Percentiles rank a stretch among this genome's conserved stretches.
Conservation (phyloP, 2,329 filamentous ascomycete genomes). For the Fonsecaea nubica region DNA sequence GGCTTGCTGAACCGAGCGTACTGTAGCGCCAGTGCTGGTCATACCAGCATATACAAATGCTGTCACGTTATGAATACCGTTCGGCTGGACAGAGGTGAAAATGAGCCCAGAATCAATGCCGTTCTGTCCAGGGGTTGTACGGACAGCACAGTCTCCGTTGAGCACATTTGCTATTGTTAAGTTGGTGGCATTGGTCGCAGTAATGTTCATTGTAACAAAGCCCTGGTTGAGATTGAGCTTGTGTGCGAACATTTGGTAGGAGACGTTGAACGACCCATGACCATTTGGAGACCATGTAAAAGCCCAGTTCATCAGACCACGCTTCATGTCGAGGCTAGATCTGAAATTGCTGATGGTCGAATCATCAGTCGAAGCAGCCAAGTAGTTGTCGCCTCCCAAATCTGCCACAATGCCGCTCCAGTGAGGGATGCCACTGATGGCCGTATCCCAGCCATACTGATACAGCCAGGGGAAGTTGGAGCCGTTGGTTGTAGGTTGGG, state of each 20-base stretch:
- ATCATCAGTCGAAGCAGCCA: conserved; percentile 67
- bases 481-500: conserved; percentile 63
- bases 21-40: conserved; percentile 50
- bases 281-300: conserved; percentile 69
- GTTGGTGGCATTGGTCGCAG: conserved; percentile 59
- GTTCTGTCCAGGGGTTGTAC: conserved; percentile 65
- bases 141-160: conserved; percentile 71
- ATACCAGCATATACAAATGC: conserved; percentile 63
- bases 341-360: conserved; percentile 66
- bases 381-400: conserved; percentile 58
- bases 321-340: conserved; percentile 67
- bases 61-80: conserved; percentile 67
- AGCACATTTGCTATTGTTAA: conserved; percentile 70
- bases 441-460: conserved; percentile 73
- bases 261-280: conserved; percentile 61
- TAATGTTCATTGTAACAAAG: conserved; percentile 66
- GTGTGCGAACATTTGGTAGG: conserved; percentile 71
- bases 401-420: conserved; percentile 68
- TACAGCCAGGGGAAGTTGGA: conserved; percentile 72
- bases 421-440: conserved; percentile 74
- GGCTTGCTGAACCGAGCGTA: conserved; percentile 49
- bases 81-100: conserved; percentile 69
- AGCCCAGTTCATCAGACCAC: conserved; percentile 68
- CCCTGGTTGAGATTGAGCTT: conserved; percentile 68
- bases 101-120: conserved; percentile 64